Conservation (phyloP, 257 asterid genomes). For the Fraxinus cuspidata region DNA sequence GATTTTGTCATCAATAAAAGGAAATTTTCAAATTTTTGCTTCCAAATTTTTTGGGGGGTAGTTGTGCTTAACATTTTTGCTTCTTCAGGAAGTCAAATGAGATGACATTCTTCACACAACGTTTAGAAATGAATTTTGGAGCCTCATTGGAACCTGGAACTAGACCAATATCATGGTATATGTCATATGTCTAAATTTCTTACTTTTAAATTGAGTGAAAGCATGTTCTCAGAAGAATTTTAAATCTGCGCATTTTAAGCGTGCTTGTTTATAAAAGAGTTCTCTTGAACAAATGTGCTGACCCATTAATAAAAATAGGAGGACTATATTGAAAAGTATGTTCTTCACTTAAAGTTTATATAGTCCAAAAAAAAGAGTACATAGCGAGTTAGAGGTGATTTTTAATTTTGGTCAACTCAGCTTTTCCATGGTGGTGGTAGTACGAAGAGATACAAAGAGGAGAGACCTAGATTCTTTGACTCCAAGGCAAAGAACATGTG, state of each 20-base stretch:
- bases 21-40: not conserved
- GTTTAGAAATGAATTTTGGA: not conserved
- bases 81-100: not conserved
- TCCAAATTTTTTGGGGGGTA: not conserved
- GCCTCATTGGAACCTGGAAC: not conserved
- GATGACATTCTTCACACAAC: not conserved
- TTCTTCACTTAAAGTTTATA: not conserved
- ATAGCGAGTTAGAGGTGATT: conserved; percentile 24
- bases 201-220: not conserved
- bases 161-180: not conserved
- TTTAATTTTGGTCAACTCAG: conserved; percentile 35
- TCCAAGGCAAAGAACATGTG: conserved; percentile 53
- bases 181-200: not conserved
- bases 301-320: not conserved
- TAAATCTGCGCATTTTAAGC: not conserved
- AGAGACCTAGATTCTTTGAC: conserved; percentile 63
- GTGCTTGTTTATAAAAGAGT: not conserved
- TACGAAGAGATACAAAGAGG: conserved; percentile 35
- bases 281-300: not conserved
- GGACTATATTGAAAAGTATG: not conserved
- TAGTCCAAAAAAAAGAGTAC: not conserved
- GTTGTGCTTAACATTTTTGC: not conserved
- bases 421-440: conserved; percentile 25
- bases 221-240: not conserved
- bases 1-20: not conserved